These are phyloP conservation scores for Conticribra weissflogii DNA, from an alignment of 108 stramenopile species.

Conservation along the genomic window DNA sequence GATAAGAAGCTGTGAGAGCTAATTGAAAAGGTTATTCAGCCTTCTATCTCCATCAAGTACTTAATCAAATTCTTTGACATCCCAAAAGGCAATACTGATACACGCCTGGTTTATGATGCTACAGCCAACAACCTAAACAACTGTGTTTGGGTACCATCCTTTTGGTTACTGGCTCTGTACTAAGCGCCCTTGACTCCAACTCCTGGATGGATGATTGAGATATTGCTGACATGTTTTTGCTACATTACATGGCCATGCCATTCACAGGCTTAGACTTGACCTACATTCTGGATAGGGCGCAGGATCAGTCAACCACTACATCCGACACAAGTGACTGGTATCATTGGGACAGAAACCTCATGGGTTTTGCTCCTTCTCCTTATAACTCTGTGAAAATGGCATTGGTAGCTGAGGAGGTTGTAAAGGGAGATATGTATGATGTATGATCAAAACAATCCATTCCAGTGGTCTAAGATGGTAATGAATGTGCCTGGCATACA, in stretches of 20 bases:
- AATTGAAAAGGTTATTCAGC: conserved; percentile 2
- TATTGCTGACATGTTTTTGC: conserved; percentile 43
- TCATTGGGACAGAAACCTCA: conserved; percentile 24
- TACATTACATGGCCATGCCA: conserved; percentile 3
- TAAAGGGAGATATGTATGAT: conserved; percentile 28
- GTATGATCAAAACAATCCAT: conserved; percentile 14
- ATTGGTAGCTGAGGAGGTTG: conserved; percentile 28
- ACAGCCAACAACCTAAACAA: conserved; percentile 37
- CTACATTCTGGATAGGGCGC: not conserved
- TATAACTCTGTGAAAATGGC: conserved; percentile 28
- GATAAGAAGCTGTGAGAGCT: conserved; percentile 4
- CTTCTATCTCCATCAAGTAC: not conserved
- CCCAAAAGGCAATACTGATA: conserved; percentile 26
- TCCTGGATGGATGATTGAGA: conserved; percentile 30
- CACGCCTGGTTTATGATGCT: conserved; percentile 42
- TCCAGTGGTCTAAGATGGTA: conserved; percentile 26
- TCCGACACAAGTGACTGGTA: conserved; percentile 8
- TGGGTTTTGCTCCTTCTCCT: conserved; percentile 42
- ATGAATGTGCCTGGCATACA: conserved; percentile 36
- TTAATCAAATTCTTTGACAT: conserved; percentile 34
- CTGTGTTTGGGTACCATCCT: conserved; percentile 42
- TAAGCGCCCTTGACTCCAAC: conserved; percentile 6
- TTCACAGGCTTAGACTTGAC: conserved; percentile 25
- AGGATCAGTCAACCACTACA: too few species aligned
- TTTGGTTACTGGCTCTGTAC: conserved; percentile 31